phyloP scores from a whole-genome alignment of 257 asterid genomes.

The Phtheirospermum japonicum region DNA sequence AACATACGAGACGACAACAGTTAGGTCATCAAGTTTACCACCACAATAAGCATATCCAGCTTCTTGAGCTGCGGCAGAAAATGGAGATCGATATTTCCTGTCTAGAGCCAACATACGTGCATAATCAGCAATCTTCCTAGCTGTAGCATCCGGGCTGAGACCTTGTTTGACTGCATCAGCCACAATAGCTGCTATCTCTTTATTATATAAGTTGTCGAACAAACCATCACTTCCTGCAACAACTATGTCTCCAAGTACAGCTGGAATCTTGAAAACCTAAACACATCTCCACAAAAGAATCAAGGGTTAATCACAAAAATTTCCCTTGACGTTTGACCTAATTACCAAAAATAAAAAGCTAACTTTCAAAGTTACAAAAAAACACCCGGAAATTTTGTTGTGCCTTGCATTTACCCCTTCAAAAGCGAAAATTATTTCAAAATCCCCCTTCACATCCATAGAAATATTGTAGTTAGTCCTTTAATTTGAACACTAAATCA shows the following conservation, averaged over 20 bases:
- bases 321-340: too few species aligned
- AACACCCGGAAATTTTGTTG: too few species aligned
- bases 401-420: too few species aligned
- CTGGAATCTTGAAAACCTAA: slow-evolving; percentile 64
- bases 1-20: slow-evolving; percentile 65
- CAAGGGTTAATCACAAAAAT: too few species aligned
- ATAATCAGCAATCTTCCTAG: slow-evolving; percentile 54
- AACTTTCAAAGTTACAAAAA: too few species aligned
- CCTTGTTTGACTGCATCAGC: slow-evolving; percentile 46
- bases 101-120: slow-evolving; percentile 69
- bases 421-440: too few species aligned
- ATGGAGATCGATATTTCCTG: slow-evolving; percentile 50
- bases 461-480: too few species aligned
- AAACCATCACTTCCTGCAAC: slow-evolving; percentile 89
- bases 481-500: too few species aligned
- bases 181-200: slow-evolving; percentile 58
- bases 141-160: slow-evolving; percentile 54
- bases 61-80: slow-evolving; percentile 69
- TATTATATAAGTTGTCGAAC: slow-evolving; percentile 65
- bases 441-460: too few species aligned
- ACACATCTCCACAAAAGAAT: too few species aligned
- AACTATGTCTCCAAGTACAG: slow-evolving; percentile 60
- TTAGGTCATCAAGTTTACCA: slow-evolving; percentile 83
- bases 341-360: too few species aligned
- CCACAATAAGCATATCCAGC: slow-evolving; percentile 63